Evolutionary conservation across 2,329 filamentous ascomycete genomes (phyloP).

Genomic region (Fusarium clavum): DNA sequence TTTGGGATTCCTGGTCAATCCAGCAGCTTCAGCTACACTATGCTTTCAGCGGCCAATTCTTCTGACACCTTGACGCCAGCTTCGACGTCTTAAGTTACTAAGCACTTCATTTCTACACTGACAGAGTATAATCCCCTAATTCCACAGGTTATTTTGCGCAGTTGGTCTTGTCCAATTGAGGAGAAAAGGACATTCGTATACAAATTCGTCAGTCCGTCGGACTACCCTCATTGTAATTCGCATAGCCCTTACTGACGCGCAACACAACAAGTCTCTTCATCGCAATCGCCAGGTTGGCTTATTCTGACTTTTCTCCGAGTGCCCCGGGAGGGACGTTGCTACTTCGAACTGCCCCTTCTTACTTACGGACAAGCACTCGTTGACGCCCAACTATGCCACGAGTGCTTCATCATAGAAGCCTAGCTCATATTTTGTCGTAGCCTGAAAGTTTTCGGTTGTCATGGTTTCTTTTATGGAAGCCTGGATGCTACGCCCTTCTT

Average conservation of each 20-base stretch:
- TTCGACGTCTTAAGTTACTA: neutral
- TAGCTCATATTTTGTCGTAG: neutral
- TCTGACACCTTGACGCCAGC: too few species aligned
- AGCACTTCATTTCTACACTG: neutral
- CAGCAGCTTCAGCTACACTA: neutral
- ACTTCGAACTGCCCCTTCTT: neutral
- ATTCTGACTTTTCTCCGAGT: neutral
- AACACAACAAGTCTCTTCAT: neutral
- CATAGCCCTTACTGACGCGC: neutral
- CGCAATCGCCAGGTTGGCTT: neutral
- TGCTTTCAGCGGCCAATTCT: too few species aligned
- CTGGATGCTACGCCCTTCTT: neutral
- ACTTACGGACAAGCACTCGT: neutral
- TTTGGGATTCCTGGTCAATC: neutral
- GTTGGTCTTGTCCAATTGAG: too few species aligned
- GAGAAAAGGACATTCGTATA: neutral
- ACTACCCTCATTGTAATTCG: neutral
- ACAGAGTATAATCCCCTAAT: fast-evolving
- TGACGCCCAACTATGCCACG: neutral
- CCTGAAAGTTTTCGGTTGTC: neutral
- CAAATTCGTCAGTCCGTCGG: neutral
- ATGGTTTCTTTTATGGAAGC: neutral
- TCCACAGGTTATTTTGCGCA: fast-evolving
- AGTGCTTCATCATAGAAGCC: neutral
- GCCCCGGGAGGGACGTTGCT: fast-evolving